Evolutionary conservation across 73 alveolate genomes (phyloP).

Genomic region (Tetrahymena thermophila): DNA sequence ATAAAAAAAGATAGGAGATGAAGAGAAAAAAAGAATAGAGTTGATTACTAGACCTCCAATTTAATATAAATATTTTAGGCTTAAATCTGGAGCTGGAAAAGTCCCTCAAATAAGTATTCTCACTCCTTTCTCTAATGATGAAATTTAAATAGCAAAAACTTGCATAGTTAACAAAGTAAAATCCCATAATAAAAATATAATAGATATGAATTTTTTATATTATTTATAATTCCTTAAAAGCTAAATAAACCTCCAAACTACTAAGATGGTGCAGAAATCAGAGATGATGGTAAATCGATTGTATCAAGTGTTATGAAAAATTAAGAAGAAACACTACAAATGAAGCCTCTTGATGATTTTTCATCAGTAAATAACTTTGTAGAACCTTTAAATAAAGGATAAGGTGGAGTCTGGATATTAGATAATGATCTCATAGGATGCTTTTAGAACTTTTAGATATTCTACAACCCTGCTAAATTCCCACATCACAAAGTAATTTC

Average conservation of each 20-base stretch:
- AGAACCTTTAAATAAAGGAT: constrained; percentile 70
- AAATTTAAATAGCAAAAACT: constrained; percentile 61
- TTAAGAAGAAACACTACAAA: constrained; percentile 11
- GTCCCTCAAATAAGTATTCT: constrained; percentile 52
- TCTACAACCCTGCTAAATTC: constrained; percentile 58
- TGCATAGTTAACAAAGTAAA: constrained; percentile 47
- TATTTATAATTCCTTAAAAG: not conserved
- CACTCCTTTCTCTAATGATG: constrained; percentile 66
- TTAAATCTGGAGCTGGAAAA: constrained; percentile 57
- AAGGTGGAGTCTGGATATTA: constrained; percentile 80
- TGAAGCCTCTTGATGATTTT: constrained; percentile 43
- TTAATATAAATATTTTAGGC: constrained; percentile 46
- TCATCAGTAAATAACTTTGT: constrained; percentile 13
- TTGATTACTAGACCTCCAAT: constrained; percentile 47
- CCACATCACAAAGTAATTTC: constrained; percentile 23
- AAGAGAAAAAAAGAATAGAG: constrained; percentile 46
- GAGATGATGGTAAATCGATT: constrained; percentile 33
- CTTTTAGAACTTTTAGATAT: constrained; percentile 55
- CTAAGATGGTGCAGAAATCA: constrained; percentile 32
- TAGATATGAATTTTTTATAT: not conserved
- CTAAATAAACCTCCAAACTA: constrained; percentile 53
- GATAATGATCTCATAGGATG: constrained; percentile 63
- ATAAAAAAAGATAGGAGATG: constrained; percentile 38
- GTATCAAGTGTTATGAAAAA: constrained; percentile 10
- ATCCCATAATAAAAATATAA: not conserved